Percentiles rank a stretch among this genome's conserved stretches.
Conservation (phyloP, 495 filamentous ascomycete species). For the Neurospora hispaniola region DNA sequence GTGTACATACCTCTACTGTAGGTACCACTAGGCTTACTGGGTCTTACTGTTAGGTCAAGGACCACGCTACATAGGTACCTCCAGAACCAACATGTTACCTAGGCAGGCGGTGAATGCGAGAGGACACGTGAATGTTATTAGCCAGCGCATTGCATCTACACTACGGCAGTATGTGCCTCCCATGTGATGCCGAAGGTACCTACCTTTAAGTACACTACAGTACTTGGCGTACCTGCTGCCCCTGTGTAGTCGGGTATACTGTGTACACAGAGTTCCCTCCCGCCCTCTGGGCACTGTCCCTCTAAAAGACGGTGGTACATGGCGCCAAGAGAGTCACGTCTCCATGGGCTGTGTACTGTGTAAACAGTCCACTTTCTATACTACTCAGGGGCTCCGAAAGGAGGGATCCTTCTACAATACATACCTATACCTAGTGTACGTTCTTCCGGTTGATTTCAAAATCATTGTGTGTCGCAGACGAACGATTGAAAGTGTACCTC, state of each 20-base stretch:
- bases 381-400: not conserved
- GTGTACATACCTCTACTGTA: too few relatives aligned
- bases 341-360: too few relatives aligned
- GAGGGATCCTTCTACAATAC: not conserved
- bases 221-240: too few relatives aligned
- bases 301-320: not conserved
- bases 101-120: not conserved
- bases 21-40: not conserved
- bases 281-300: not conserved
- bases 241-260: too few relatives aligned
- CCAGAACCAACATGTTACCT: not conserved
- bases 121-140: not conserved
- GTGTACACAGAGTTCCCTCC: not conserved
- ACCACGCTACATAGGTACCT: not conserved
- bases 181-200: not conserved
- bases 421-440: not conserved
- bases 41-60: not conserved
- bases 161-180: not conserved
- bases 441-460: not conserved
- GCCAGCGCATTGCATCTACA: not conserved
- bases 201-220: too few relatives aligned
- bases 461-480: not conserved
- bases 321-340: too few relatives aligned
- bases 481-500: not conserved
- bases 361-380: not conserved